phyloP scores from a whole-genome alignment of 2,329 filamentous ascomycete species.

The Cryphonectria japonica region DNA sequence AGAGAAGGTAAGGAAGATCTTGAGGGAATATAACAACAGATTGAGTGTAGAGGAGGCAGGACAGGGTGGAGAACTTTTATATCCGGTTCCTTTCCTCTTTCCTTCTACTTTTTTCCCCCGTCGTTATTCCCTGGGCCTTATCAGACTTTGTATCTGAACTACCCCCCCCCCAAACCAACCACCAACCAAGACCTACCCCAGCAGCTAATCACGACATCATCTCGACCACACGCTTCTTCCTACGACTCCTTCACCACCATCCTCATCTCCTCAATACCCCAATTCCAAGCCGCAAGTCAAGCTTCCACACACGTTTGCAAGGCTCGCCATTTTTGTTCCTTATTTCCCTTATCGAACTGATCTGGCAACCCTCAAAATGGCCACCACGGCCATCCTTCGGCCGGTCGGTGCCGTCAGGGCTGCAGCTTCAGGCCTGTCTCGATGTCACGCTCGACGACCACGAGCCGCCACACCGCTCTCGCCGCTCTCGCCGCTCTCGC shows the following conservation, averaged over 20 bases:
- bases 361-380: constrained; percentile 42
- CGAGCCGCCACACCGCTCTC: not conserved
- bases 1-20: not conserved
- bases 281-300: not conserved
- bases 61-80: not conserved
- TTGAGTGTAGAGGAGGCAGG: not conserved
- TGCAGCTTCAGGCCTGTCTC: constrained; percentile 23
- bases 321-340: not conserved
- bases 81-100: not conserved
- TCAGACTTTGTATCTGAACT: not conserved
- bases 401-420: constrained; percentile 42
- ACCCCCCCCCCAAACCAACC: not conserved
- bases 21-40: not conserved
- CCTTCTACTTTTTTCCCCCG: not conserved
- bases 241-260: not conserved
- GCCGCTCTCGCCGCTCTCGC: not conserved
- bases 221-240: not conserved
- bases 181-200: not conserved
- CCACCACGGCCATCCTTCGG: constrained; percentile 47
- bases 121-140: not conserved
- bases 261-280: not conserved
- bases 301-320: not conserved
- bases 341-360: not conserved
- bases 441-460: constrained; percentile 37
- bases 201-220: not conserved